phyloP scores from a whole-genome alignment of 2,329 filamentous ascomycete species.

The Phaeosphaeriaceae sp. region DNA sequence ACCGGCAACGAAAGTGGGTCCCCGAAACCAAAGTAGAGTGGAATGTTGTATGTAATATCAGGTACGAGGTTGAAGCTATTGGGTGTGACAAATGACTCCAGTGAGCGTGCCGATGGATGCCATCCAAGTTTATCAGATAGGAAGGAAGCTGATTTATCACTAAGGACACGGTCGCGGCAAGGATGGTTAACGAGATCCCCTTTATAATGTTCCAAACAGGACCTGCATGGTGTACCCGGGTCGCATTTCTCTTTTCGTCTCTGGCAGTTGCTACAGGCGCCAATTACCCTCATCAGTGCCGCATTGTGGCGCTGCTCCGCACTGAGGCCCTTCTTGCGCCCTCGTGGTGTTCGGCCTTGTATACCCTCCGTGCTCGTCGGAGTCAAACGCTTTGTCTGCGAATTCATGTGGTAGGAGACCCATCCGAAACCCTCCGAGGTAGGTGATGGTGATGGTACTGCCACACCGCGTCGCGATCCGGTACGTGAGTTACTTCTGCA shows the following conservation, averaged over 20 bases:
- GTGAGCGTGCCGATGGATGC: slow-evolving; percentile 41
- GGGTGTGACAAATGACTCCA: slow-evolving; percentile 32
- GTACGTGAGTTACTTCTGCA: slow-evolving; percentile 35
- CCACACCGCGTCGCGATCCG: slow-evolving; percentile 27
- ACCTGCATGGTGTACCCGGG: slow-evolving; percentile 47
- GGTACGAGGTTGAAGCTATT: slow-evolving; percentile 21
- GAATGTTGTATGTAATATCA: slow-evolving; percentile 34
- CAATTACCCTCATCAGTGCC: slow-evolving; percentile 45
- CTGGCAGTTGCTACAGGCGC: slow-evolving; percentile 46
- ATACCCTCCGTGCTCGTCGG: slow-evolving; percentile 35
- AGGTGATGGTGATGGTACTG: slow-evolving; percentile 37
- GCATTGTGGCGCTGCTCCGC: slow-evolving; percentile 43
- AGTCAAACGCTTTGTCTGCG: slow-evolving; percentile 36
- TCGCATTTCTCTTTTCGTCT: slow-evolving; percentile 48
- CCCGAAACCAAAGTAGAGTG: slow-evolving; percentile 44
- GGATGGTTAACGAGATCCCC: slow-evolving; percentile 44
- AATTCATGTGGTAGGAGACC: slow-evolving; percentile 44
- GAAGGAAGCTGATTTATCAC: slow-evolving; percentile 35
- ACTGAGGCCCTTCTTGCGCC: slow-evolving; percentile 42
- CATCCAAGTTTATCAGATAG: slow-evolving; percentile 43
- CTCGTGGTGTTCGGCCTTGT: slow-evolving; percentile 34
- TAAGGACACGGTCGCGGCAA: slow-evolving; percentile 43
- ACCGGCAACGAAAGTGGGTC: slow-evolving; percentile 33
- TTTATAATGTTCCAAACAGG: slow-evolving; percentile 48
- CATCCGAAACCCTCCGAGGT: slow-evolving; percentile 39